A percentile compares a stretch with the other conserved stretches of the same genome.
phyloP scores from a whole-genome alignment of 2,329 filamentous ascomycete genomes.

The Microdochium nivale region DNA sequence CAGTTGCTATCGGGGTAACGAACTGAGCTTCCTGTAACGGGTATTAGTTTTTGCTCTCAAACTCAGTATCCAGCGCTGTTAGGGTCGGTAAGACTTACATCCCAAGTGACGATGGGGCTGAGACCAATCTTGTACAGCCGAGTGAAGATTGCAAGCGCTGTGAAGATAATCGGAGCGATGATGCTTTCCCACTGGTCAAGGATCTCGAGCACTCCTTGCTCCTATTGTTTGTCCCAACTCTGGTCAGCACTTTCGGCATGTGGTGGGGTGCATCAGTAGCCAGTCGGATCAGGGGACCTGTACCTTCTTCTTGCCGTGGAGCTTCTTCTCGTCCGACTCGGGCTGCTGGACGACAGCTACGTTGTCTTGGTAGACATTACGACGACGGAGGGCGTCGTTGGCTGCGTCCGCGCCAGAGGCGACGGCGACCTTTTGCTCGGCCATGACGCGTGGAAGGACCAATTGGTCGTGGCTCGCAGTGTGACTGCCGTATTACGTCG shows the following conservation, averaged over 20 bases:
- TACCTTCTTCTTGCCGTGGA: slow-evolving; percentile 45
- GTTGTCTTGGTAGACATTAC: slow-evolving; percentile 39
- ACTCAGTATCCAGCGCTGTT: not conserved
- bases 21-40: slow-evolving; percentile 46
- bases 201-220: slow-evolving; percentile 50
- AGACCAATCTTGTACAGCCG: slow-evolving; percentile 62
- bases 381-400: slow-evolving; percentile 46
- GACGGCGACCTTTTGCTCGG: slow-evolving; percentile 43
- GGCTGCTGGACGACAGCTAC: slow-evolving; percentile 24
- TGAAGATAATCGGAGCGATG: slow-evolving; percentile 53
- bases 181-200: slow-evolving; percentile 57
- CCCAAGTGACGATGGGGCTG: slow-evolving; percentile 59
- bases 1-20: slow-evolving; percentile 17
- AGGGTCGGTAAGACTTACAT: slow-evolving; percentile 24
- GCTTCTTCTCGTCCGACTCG: slow-evolving; percentile 52
- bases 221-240: no score
- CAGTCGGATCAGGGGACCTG: slow-evolving; percentile 5
- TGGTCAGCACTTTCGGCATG: no score
- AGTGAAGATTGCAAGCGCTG: slow-evolving; percentile 55
- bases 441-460: slow-evolving; percentile 29
- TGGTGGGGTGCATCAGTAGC: not conserved
- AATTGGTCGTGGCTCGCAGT: not conserved
- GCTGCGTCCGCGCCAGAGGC: slow-evolving; percentile 51
- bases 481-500: not conserved
- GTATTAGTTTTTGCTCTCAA: slow-evolving; percentile 9